Evolutionary conservation across 768 basidiomycete species (phyloP), one percentile per base, ranked within the genome.

Genomic region (Serendipita sp.): DNA sequence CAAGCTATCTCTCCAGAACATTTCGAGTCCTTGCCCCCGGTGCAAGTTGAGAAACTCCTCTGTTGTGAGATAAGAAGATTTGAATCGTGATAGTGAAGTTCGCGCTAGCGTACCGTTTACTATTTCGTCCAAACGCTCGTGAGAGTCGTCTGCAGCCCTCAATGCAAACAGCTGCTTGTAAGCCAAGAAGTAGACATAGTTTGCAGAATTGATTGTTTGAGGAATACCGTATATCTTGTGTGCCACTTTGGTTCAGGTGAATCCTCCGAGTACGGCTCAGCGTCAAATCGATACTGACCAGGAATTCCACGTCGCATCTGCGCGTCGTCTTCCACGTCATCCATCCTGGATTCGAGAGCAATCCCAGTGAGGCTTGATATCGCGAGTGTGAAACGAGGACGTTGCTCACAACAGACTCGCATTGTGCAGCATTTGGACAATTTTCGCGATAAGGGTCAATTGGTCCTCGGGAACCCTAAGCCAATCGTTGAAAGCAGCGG

Each of bases 141-240:
- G 71, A 73, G 41, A 64, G 50, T n/a, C 44, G 3, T 22, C 3
- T 24, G 45, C 31, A 16, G 63, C 68, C 20, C 81, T 74, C 45
- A 90, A 77, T 11, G 76, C 75, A 66, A 86, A 82, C 0, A 97
- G 79, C 66, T 95, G 89, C 67, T 91, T 81, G 70, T 86, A 93
- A 0, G 94, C 95, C 44, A 91, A 81, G 69, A 98, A 99, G 70
- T 95, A 97, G 30, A 93, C 91, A 66, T 97, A 98, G 70, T 96
- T 97, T 0, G 95, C 95, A 0, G 87, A 84, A 71, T 99, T 99
- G 75, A 99, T 93, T 0, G 95, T 96, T 70, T 97, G 95, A 0
- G 95, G 91, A 2, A 96, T 75, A 1, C 95, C 95, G 68, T 95
- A 99, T 67, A 99, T 95, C 75, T 90, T 90, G 75, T 99, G 94